Percentiles rank a stretch among this genome's conserved stretches.
phyloP scores from a whole-genome alignment of 169 alveolate genomes.

The Eimeria tenella region DNA sequence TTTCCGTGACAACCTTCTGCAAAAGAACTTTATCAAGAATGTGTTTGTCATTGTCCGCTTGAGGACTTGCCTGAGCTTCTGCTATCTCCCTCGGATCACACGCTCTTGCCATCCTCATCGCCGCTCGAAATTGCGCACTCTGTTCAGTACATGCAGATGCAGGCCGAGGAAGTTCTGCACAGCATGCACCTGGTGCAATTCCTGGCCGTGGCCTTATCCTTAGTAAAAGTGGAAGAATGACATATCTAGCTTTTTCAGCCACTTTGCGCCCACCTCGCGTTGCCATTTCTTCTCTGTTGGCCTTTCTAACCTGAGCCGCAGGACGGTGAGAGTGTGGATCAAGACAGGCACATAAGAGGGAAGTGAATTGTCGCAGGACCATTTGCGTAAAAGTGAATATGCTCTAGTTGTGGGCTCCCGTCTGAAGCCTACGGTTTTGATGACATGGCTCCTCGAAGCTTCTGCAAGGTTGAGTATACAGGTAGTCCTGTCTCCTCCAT shows the following conservation, averaged over 20 bases:
- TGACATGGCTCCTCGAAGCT: slow-evolving; percentile 34
- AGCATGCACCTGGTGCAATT: neutral
- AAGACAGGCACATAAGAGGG: neutral
- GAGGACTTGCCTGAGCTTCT: slow-evolving; percentile 71
- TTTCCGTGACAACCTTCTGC: neutral
- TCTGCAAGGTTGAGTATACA: slow-evolving; percentile 11
- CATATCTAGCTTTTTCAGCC: neutral
- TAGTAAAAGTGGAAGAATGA: neutral
- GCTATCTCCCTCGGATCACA: slow-evolving; percentile 75
- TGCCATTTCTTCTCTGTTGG: slow-evolving; percentile 61
- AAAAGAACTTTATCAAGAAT: neutral
- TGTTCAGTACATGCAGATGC: slow-evolving; percentile 9
- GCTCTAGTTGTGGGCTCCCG: neutral
- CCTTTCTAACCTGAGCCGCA: slow-evolving; percentile 35
- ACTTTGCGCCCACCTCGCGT: slow-evolving; percentile 28
- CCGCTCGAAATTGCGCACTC: slow-evolving; percentile 80
- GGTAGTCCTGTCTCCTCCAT: slow-evolving; percentile 64
- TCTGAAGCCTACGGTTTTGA: slow-evolving; percentile 23
- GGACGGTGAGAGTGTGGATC: neutral
- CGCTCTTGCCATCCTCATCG: slow-evolving; percentile 78
- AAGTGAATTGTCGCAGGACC: neutral
- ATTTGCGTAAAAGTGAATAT: neutral
- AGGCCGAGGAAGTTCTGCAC: neutral
- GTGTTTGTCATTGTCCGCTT: neutral
- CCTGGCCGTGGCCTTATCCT: neutral